A percentile compares a stretch with the other conserved stretches of the same genome.
phyloP scores from a whole-genome alignment of 192 early-diverging fungal species.

The Umbelopsis ramanniana region DNA sequence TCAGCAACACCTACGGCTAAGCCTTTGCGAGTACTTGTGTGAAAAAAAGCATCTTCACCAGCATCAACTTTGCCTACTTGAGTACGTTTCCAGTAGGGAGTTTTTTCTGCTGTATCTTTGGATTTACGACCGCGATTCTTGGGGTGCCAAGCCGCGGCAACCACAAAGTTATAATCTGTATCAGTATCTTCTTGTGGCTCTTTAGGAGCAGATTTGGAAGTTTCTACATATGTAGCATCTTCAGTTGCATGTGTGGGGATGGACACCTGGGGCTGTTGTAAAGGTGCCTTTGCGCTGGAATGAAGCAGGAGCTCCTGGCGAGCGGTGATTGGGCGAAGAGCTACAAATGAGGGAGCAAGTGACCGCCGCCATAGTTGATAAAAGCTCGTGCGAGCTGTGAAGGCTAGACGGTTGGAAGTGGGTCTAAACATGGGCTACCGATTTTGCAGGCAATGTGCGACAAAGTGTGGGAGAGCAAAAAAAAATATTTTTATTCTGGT shows the following conservation, averaged over 20 bases:
- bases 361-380: conserved; percentile 11
- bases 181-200: neutral
- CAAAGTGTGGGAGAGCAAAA: conserved; percentile 4
- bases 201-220: neutral
- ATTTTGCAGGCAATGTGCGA: neutral
- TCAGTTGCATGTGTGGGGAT: neutral
- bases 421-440: conserved; percentile 8
- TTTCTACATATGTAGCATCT: neutral
- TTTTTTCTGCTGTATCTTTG: neutral
- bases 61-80: conserved; percentile 62
- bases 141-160: conserved; percentile 41
- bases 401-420: neutral
- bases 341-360: neutral
- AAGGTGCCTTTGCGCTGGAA: neutral
- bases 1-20: conserved; percentile 64
- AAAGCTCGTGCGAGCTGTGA: conserved; percentile 5
- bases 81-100: conserved; percentile 46
- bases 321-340: conserved; percentile 4
- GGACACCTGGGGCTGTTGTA: neutral
- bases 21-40: conserved; percentile 53
- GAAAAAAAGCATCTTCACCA: conserved; percentile 65
- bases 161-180: conserved; percentile 33
- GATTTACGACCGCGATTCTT: conserved; percentile 30
- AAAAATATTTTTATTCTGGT: neutral
- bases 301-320: neutral